Base-by-base conservation (phyloP, 1,284 basidiomycete genomes). In the Austroboletus sp. region DNA sequence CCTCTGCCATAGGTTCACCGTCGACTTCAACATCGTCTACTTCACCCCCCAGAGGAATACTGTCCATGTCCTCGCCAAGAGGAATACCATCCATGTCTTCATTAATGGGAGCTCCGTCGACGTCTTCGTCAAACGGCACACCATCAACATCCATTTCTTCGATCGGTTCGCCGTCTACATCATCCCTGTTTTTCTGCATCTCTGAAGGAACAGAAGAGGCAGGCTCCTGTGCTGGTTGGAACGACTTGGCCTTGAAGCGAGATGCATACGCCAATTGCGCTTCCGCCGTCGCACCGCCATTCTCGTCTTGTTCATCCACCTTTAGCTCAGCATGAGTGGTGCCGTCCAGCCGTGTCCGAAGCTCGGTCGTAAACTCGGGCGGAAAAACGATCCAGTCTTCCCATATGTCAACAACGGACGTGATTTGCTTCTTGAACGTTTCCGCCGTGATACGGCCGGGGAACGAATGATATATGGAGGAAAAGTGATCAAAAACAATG, bases 361-460 rank as follows among this genome's bases (percentile, higher is more conserved):
- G 71, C 55, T 83, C 79, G 6, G 75, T 65, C 0, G 89, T 87
- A 56, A 88, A 86, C 44, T 92, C 86, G 1, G 85, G 84, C 26
- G 89, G 75, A 62, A 96, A 93, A 15, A 94, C 87, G 50, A 94
- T 92, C 89, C 91, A 95, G 58, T 91, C 82, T 58, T 97, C 94
- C 95, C 95, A 98, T 17, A 94, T 82, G 56, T 93, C 87, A 1
- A 98, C 73, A 10, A 98, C 80, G 0, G 78, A 70, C 3, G 79
- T 80, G 43, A 97, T 88, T 65, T 95, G 89, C 51, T 83, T 85
- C 68, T 87, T 93, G 74, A 97, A 97, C 1, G 85, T 85, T 55
- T 95, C 89, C 12, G 92, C 93, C 6, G 91, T 93, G 60, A 97
- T 91, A 35, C 89, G 75, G 3, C 93, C 93, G 1, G 90, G 88